Evolutionary conservation across 2,329 filamentous ascomycete genomes (phyloP), one percentile per base, ranked within the genome.

Genomic region (Aspergillus awamori): DNA sequence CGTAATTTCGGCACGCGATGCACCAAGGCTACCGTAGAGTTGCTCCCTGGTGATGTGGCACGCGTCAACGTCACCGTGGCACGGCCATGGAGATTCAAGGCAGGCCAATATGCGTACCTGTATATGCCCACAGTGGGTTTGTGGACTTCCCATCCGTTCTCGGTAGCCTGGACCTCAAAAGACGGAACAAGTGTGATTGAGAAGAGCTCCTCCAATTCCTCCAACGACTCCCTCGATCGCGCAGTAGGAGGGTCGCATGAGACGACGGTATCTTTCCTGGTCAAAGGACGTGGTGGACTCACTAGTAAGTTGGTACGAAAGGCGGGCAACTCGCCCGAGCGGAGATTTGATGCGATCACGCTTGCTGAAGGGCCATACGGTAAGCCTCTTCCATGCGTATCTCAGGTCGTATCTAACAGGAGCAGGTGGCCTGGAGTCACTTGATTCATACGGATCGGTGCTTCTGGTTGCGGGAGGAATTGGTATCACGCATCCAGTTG

Each of bases 101-200:
- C 84, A 74, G 47, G 85, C 76, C 67, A 84, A 78, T 73, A 87
- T 68, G 83, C 85, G 24, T 86, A 86, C 70, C 77, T 83, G 30
- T 87, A 86, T 73, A 77, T 87, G 58, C 85, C 85, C 0, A 71
- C 69, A 4, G 52, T 79, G 13, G 76, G 76, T 0, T 58, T 74
- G 38, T 79, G 77, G 77, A 77, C 76, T 28, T 79, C 77, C 5
- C 77, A 79, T 62, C 77, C 77, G 1, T 79, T 79, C 60, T 78
- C 76, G 0, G 74, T 78, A 5, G 77, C 77, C 1, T 79, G 77
- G 77, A 74, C 70, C 2, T 72, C 75, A 6, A 61, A 70, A 0
- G 66, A 69, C 3, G 61, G 60, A 1, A 38, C 57, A 33, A 41
- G 48, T 5, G 8, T 57, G 1, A 57, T 20, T 2, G 72, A 75